Conservation (phyloP, 768 basidiomycete genomes). For the Agaricus bisporus region DNA sequence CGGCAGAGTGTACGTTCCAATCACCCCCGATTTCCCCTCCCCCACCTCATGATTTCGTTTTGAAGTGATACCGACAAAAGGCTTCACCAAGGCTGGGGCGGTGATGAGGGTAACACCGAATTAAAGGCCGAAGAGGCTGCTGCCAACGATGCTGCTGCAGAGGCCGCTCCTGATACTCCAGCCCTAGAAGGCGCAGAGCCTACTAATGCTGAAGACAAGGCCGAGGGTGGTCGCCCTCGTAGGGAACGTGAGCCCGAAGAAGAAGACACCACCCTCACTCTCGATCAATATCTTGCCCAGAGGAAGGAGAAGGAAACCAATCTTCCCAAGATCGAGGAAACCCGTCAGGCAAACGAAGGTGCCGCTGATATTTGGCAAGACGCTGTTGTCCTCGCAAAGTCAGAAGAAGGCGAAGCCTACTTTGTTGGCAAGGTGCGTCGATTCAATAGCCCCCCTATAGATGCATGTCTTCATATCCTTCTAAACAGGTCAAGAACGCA, state of each 20-base stretch:
- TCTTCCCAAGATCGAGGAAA: conserved; percentile 74
- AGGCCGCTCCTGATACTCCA: conserved; percentile 33
- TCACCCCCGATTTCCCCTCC: conserved; percentile 11
- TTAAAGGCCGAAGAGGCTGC: conserved; percentile 77
- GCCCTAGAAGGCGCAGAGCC: conserved; percentile 21
- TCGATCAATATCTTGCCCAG: conserved; percentile 89
- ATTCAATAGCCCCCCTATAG: neutral
- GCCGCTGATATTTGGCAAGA: conserved; percentile 67
- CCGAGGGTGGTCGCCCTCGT: conserved; percentile 30
- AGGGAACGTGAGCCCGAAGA: conserved; percentile 69
- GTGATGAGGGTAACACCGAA: conserved; percentile 81
- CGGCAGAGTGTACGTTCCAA: conserved; percentile 70
- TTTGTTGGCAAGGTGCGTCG: conserved; percentile 81
- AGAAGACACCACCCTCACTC: conserved; percentile 89
- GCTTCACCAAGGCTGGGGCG: conserved; percentile 92
- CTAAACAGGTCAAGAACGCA: conserved; percentile 50
- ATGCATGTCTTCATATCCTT: conserved; percentile 4
- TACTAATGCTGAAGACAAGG: conserved; percentile 32
- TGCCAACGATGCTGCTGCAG: conserved; percentile 59
- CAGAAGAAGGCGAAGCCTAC: conserved; percentile 72
- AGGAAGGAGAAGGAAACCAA: conserved; percentile 55
- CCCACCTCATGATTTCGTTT: conserved; percentile 9
- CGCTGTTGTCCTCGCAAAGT: conserved; percentile 57
- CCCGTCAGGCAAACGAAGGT: conserved; percentile 79
- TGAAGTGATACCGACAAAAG: conserved; percentile 91